Evolutionary conservation across 202 grass and related monocot species (phyloP).

Genomic region (Carex arenaria): DNA sequence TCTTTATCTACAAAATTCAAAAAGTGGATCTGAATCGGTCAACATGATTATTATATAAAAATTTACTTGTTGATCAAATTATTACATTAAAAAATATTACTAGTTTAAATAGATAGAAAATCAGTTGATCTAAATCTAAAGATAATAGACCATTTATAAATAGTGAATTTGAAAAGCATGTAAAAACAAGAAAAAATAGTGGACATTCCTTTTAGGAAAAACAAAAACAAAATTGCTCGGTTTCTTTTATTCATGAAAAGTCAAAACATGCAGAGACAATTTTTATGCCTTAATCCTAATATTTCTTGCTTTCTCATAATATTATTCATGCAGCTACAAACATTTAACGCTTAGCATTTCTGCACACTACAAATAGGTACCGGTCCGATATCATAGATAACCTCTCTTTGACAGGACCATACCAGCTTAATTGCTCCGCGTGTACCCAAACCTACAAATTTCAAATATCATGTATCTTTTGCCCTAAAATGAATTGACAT

Average conservation of each 20-base stretch:
- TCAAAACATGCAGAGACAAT: background rate
- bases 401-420: conserved; percentile 95
- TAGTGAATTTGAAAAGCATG: too few relatives aligned
- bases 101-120: too few relatives aligned
- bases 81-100: too few relatives aligned
- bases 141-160: too few relatives aligned
- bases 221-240: background rate
- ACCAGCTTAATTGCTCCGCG: conserved; percentile 89
- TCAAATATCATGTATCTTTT: background rate
- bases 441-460: conserved; percentile 30
- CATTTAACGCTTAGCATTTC: background rate
- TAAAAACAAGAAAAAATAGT: background rate
- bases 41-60: too few relatives aligned
- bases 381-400: conserved; percentile 75
- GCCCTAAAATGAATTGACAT: background rate
- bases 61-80: too few relatives aligned
- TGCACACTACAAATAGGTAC: conserved; percentile 40
- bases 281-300: background rate
- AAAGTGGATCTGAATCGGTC: too few relatives aligned
- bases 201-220: background rate
- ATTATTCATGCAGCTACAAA: background rate
- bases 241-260: conserved; percentile 10
- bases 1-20: too few relatives aligned
- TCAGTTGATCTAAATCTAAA: too few relatives aligned
- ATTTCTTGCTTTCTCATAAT: background rate